phyloP scores from a whole-genome alignment of 140 eudicot species.

The Flaveria floridana region DNA sequence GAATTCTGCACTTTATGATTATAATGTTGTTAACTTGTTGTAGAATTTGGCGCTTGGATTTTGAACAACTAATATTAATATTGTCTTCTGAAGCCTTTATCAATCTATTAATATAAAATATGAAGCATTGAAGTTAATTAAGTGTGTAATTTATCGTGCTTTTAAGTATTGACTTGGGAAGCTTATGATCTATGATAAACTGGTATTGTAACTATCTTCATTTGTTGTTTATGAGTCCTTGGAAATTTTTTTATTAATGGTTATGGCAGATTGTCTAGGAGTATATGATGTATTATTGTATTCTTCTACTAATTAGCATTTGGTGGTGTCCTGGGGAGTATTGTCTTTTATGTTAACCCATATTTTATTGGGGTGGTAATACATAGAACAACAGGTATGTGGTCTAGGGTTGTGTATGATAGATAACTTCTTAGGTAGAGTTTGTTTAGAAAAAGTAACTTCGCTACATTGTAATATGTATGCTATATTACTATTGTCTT shows the following conservation, averaged over 20 bases:
- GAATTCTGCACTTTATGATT: not conserved
- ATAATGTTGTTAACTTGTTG: not conserved
- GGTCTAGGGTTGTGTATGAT: constrained; percentile 18
- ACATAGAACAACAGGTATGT: not conserved
- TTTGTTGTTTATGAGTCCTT: not conserved
- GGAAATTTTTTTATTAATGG: not conserved
- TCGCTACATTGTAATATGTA: not conserved
- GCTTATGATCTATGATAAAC: no score
- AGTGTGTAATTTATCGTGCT: no score
- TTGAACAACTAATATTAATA: not conserved
- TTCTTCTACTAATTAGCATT: constrained; percentile 7
- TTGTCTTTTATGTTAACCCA: not conserved
- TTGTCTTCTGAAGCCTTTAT: no score
- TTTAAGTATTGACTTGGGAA: no score
- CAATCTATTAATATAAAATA: no score
- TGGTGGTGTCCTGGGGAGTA: constrained; percentile 18
- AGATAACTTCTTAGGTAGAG: constrained; percentile 18
- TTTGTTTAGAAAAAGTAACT: constrained; percentile 6
- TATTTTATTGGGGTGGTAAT: not conserved
- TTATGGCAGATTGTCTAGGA: no score
- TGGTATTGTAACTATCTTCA: not conserved
- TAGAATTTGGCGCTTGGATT: constrained; percentile 26
- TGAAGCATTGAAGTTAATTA: no score
- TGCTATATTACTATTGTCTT: not conserved
- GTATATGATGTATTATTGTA: constrained; percentile 1